These are phyloP conservation scores for Monilinia laxa DNA, from an alignment of 2,329 filamentous ascomycete genomes.

Conservation along the genomic window DNA sequence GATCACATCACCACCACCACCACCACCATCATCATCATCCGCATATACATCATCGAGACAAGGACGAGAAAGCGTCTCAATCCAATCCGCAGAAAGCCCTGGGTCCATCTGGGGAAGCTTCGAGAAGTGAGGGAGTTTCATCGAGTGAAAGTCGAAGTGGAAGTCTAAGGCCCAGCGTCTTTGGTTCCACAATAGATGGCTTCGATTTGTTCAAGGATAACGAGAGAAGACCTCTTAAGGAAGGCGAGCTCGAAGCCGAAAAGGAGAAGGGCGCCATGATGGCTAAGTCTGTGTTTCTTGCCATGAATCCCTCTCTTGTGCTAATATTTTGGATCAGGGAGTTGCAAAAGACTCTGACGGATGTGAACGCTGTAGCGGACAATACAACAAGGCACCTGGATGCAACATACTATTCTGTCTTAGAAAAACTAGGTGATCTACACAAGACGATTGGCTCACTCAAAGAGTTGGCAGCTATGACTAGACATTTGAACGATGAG, in stretches of 20 bases:
- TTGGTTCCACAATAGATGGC: conserved; percentile 35
- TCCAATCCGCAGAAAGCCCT: conserved; percentile 29
- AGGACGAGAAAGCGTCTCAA: conserved; percentile 38
- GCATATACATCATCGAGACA: conserved; percentile 41
- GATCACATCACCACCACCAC: conserved; percentile 39
- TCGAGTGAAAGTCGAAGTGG: conserved; percentile 46
- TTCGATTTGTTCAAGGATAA: conserved; percentile 20
- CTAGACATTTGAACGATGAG: conserved; percentile 55
- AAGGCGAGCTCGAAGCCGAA: conserved; percentile 47
- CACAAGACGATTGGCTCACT: conserved; percentile 64
- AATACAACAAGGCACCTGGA: conserved; percentile 66
- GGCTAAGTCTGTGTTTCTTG: conserved; percentile 44
- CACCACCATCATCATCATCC: conserved; percentile 27
- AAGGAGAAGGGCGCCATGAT: conserved; percentile 44
- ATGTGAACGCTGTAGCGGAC: conserved; percentile 60
- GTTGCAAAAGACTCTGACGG: conserved; percentile 51
- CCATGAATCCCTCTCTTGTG: neutral
- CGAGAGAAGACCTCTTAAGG: conserved; percentile 38
- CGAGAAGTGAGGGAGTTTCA: conserved; percentile 45
- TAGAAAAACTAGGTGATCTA: conserved; percentile 65
- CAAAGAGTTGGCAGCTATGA: conserved; percentile 64
- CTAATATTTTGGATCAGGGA: conserved; percentile 44
- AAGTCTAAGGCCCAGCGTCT: conserved; percentile 47
- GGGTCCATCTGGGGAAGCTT: conserved; percentile 24
- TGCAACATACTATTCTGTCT: conserved; percentile 70